A percentile compares a stretch with the other conserved stretches of the same genome.
Evolutionary conservation across 1,284 basidiomycete species (phyloP).

Genomic region (Porogramme epimiltina): DNA sequence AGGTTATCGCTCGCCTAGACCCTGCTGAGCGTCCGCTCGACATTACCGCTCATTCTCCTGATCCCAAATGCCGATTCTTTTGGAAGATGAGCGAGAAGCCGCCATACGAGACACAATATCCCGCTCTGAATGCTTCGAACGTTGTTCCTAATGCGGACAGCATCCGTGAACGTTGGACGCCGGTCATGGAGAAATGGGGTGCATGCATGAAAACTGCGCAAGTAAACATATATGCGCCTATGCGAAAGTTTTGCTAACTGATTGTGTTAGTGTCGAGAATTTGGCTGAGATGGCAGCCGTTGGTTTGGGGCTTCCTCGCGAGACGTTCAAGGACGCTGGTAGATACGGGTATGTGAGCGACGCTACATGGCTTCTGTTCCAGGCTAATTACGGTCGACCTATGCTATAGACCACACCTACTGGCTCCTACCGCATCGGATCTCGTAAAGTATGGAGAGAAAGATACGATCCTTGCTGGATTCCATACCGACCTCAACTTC

Average conservation of each 20-base stretch:
- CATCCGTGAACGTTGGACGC: slow-evolving; percentile 64
- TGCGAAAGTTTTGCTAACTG: not conserved
- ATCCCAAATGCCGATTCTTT: slow-evolving; percentile 94
- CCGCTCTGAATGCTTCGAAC: slow-evolving; percentile 76
- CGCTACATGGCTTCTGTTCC: not conserved
- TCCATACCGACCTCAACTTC: slow-evolving; percentile 86
- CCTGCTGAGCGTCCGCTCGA: slow-evolving; percentile 82
- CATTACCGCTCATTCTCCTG: slow-evolving; percentile 73
- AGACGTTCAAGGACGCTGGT: slow-evolving; percentile 76
- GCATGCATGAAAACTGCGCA: slow-evolving; percentile 83
- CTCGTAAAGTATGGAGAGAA: slow-evolving; percentile 75
- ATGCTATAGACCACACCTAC: slow-evolving; percentile 79
- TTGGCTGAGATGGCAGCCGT: slow-evolving; percentile 83
- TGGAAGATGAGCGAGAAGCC: slow-evolving; percentile 82
- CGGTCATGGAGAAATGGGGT: slow-evolving; percentile 83
- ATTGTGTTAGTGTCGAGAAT: slow-evolving; percentile 63
- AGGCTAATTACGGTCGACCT: not conserved
- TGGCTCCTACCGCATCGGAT: slow-evolving; percentile 91
- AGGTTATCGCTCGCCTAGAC: slow-evolving; percentile 71
- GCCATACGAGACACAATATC: slow-evolving; percentile 78
- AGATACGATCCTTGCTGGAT: slow-evolving; percentile 86
- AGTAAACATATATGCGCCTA: slow-evolving; percentile 26
- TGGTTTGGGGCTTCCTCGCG: slow-evolving; percentile 72
- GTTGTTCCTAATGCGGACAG: slow-evolving; percentile 67
- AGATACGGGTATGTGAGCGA: slow-evolving; percentile 73